Base-by-base conservation (phyloP, 2,329 filamentous ascomycete species). In the Colletotrichum euphorbiae region DNA sequence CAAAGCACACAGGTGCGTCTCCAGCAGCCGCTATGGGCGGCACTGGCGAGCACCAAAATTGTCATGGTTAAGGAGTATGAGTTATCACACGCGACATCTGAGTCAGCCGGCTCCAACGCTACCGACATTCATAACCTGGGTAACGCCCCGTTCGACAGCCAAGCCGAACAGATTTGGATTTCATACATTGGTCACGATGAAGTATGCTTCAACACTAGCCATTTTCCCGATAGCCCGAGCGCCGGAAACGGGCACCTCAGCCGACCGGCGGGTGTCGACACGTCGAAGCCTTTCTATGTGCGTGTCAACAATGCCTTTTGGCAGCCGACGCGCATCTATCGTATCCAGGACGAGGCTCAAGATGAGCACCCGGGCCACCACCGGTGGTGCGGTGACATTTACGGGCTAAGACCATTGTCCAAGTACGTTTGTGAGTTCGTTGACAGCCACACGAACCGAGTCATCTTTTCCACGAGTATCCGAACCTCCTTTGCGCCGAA, bases 31-130 rank as follows among this genome's bases (percentile, higher is more conserved):
- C 88, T 98, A 72, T 98, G 94, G 94, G 93, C 94, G 71, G 94
- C 94, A 54, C 87, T 98, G 73, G 94, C 94, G 58, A 97, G 93
- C 81, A 97, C 94, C 76, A 98, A 98, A 85, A 94, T 98, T 77
- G 95, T 96, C 74, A 93, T 97, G 81, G 90, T 97, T 76, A 96
- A 97, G 82, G 94, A 94, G 80, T 93, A 93, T 74, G 91, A 94
- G 80, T 88, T 97, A 77, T 95, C 92, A 72, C 90, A 92, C 77
- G 89, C 90, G 66, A 87, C 91, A 69, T 88, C 88, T 62, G 92
- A 94, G 80, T 91, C 90, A 57, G 89, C 87, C 36, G 91, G 91
- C 74, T 90, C 91, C 72, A 91, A 92, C 76, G 89, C 90, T 73
- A 93, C 90, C 75, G 91, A 93, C 75, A 89, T 91, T 76, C 90